Evolutionary conservation across 2,329 filamentous ascomycete genomes (phyloP).

Genomic region (Trichoderma lentiforme): DNA sequence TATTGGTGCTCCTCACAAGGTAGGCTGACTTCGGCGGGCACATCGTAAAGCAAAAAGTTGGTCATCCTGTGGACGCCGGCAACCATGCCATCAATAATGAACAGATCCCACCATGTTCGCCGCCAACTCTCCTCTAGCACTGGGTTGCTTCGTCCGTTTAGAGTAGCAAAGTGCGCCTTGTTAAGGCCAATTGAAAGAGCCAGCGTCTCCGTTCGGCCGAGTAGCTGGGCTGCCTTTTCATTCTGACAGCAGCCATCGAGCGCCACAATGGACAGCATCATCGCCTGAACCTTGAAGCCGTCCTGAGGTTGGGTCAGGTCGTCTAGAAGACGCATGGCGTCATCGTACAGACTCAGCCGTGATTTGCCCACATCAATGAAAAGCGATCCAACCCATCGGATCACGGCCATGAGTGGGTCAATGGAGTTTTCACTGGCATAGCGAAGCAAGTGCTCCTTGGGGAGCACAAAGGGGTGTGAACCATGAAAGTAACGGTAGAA

Average conservation of each 20-base stretch:
- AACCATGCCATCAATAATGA: slow-evolving; percentile 79
- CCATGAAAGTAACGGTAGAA: slow-evolving; percentile 58
- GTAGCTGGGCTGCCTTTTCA: slow-evolving; percentile 62
- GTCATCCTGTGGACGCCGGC: slow-evolving; percentile 73
- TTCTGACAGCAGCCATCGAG: slow-evolving; percentile 75
- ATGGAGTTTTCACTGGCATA: slow-evolving; percentile 47
- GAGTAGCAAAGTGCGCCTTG: slow-evolving; percentile 60
- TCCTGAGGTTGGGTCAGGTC: slow-evolving; percentile 47
- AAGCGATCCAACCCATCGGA: slow-evolving; percentile 55
- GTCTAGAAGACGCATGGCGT: slow-evolving; percentile 52
- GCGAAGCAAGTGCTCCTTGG: slow-evolving; percentile 48
- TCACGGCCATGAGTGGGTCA: slow-evolving; percentile 50
- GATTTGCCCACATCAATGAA: slow-evolving; percentile 49
- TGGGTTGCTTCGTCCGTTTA: slow-evolving; percentile 61
- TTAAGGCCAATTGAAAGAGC: slow-evolving; percentile 77
- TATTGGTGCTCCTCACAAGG: slow-evolving; percentile 83
- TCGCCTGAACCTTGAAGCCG: slow-evolving; percentile 69
- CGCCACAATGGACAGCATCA: slow-evolving; percentile 72
- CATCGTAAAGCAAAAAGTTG: slow-evolving; percentile 65
- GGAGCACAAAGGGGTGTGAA: slow-evolving; percentile 56
- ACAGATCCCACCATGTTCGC: slow-evolving; percentile 86
- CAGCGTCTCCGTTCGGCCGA: slow-evolving; percentile 65
- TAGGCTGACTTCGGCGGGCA: slow-evolving; percentile 65
- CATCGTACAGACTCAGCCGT: slow-evolving; percentile 53
- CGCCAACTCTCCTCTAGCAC: slow-evolving; percentile 79